Percentiles rank a stretch among this genome's conserved stretches.
These are phyloP conservation scores for Candida multigemmis DNA, from an alignment of 805 yeast genomes.

Conservation along the genomic window DNA sequence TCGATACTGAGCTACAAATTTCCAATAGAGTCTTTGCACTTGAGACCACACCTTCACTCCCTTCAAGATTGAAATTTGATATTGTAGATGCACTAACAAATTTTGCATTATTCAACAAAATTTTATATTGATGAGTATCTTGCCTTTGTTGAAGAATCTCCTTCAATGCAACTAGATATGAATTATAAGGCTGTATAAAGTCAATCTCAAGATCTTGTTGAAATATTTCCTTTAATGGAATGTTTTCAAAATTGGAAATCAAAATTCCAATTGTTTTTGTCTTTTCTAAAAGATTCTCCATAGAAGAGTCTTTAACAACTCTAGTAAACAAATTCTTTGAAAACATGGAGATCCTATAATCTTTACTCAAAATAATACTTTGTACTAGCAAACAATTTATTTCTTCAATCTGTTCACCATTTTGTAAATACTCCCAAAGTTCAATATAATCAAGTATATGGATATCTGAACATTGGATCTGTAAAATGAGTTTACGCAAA, in stretches of 20 bases:
- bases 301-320: no score
- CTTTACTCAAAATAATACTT: no score
- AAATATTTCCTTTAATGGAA: background rate
- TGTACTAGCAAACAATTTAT: conserved; percentile 14
- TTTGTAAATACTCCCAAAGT: conserved; percentile 4
- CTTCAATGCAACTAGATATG: conserved; percentile 5
- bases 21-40: no score
- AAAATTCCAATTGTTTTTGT: conserved; percentile 13
- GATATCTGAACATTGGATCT: background rate
- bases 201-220: background rate
- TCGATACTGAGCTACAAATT: no score
- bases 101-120: conserved; percentile 20
- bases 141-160: conserved; percentile 1
- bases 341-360: no score
- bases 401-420: conserved; percentile 8
- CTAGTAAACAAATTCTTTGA: no score
- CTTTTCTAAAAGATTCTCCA: conserved; percentile 6
- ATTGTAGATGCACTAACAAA: conserved; percentile 27
- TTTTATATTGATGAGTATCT: conserved; percentile 4
- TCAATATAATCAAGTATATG: no score
- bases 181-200: conserved; percentile 1
- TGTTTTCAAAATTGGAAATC: conserved; percentile 5
- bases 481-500: conserved; percentile 13
- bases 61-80: no score
- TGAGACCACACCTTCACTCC: no score